Evolutionary conservation across 345 rosid species (phyloP).

Genomic region (Orychophragmus violaceus): DNA sequence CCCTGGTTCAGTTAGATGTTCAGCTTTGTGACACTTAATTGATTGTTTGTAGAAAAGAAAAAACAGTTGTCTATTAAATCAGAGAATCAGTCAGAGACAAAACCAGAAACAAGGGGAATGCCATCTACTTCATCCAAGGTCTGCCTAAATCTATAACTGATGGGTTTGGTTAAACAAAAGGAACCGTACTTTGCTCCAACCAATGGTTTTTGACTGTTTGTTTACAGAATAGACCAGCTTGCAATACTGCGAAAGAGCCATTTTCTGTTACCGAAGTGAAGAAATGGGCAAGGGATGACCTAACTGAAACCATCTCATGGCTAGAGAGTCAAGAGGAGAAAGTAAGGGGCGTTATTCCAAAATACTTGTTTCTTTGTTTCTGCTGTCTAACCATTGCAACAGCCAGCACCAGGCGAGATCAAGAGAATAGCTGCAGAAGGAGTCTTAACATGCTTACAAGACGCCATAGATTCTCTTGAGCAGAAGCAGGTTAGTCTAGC

Average conservation of each 20-base stretch:
- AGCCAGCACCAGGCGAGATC: constrained; percentile 78
- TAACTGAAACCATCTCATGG: constrained; percentile 68
- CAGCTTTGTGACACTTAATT: constrained; percentile 19
- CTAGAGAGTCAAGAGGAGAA: constrained; percentile 80
- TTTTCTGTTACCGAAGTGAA: constrained; percentile 50
- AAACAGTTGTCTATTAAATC: constrained; percentile 32
- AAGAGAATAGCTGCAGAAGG: constrained; percentile 82
- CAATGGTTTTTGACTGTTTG: constrained; percentile 13
- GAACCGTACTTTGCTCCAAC: not conserved
- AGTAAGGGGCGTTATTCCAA: constrained; percentile 32
- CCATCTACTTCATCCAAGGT: constrained; percentile 48
- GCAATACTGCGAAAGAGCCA: constrained; percentile 26
- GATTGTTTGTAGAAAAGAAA: constrained; percentile 44
- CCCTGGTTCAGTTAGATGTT: not conserved
- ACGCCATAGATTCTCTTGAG: constrained; percentile 72
- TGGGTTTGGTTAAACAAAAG: constrained; percentile 7
- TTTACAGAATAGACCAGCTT: constrained; percentile 37
- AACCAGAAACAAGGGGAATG: constrained; percentile 34
- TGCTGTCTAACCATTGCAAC: constrained; percentile 31
- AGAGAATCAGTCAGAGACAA: constrained; percentile 42
- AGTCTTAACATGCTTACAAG: constrained; percentile 83
- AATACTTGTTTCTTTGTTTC: not conserved
- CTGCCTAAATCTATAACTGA: constrained; percentile 7
- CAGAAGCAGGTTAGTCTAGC: constrained; percentile 59
- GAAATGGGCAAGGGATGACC: constrained; percentile 72